Conservation (phyloP, 805 yeast genomes). For the Wickerhamiella dianesei region DNA sequence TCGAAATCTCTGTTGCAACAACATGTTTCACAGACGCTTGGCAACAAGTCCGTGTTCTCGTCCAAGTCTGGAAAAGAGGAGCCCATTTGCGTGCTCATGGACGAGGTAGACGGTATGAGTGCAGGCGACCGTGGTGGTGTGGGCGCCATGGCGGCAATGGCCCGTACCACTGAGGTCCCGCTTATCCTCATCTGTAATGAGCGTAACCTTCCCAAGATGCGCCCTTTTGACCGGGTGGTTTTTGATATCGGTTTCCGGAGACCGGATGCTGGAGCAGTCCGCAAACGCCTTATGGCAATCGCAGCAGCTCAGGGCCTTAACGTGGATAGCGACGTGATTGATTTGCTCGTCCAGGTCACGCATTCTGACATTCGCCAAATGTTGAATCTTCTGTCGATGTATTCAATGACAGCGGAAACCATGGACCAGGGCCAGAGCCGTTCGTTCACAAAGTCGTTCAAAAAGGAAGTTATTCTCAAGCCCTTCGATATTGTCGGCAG, state of each 20-base stretch:
- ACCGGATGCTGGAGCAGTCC: constrained; percentile 71
- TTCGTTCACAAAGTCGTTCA: constrained; percentile 58
- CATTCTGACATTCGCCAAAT: constrained; percentile 89
- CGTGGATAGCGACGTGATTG: constrained; percentile 67
- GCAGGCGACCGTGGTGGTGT: constrained; percentile 99
- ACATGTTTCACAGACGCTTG: constrained; percentile 55
- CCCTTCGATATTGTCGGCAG: constrained; percentile 81
- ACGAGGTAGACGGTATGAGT: constrained; percentile 98
- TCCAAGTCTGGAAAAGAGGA: constrained; percentile 38
- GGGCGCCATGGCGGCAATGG: constrained; percentile 79
- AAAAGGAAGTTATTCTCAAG: constrained; percentile 76
- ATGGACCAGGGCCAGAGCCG: constrained; percentile 54
- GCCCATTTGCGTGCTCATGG: constrained; percentile 75
- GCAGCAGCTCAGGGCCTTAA: constrained; percentile 74
- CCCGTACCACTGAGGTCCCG: constrained; percentile 76
- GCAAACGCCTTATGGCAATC: constrained; percentile 77
- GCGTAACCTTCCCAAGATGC: constrained; percentile 82
- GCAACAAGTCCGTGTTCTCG: constrained; percentile 70
- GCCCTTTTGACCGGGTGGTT: constrained; percentile 79
- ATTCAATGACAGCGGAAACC: constrained; percentile 53
- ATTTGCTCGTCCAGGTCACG: constrained; percentile 71
- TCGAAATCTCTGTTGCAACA: constrained; percentile 63
- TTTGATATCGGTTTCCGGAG: constrained; percentile 74
- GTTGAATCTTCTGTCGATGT: constrained; percentile 76
- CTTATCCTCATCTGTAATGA: constrained; percentile 90